Evolutionary conservation across 1,284 basidiomycete genomes (phyloP).

Genomic region (Phlebopus sp.): DNA sequence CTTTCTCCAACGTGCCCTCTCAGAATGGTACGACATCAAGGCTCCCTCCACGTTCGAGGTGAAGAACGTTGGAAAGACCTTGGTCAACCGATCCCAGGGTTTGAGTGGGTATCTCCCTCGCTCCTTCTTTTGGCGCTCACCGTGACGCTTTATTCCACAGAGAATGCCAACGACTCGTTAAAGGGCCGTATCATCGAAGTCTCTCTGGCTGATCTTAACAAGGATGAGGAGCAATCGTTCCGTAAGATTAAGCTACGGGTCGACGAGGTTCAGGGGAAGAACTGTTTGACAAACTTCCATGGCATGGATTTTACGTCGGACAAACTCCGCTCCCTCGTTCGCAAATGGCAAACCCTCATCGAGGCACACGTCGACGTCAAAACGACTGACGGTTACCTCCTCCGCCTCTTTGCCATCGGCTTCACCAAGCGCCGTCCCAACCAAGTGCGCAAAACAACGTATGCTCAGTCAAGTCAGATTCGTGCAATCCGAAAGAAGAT

Average conservation of each 20-base stretch:
- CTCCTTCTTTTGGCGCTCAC: slow-evolving; percentile 9
- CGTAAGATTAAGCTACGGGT: slow-evolving; percentile 99
- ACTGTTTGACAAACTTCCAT: slow-evolving; percentile 99
- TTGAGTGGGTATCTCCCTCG: slow-evolving; percentile 68
- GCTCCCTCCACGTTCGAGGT: slow-evolving; percentile 98
- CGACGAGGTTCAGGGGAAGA: slow-evolving; percentile 98
- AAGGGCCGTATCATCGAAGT: slow-evolving; percentile 97
- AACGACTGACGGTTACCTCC: slow-evolving; percentile 99
- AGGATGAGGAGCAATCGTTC: slow-evolving; percentile 99
- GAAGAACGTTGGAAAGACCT: slow-evolving; percentile 97
- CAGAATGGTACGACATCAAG: slow-evolving; percentile 99
- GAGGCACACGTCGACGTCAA: slow-evolving; percentile 99
- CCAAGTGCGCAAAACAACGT: slow-evolving; percentile 99
- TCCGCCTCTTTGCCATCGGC: slow-evolving; percentile 98
- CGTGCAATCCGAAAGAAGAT: slow-evolving; percentile 99
- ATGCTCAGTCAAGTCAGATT: slow-evolving; percentile 94
- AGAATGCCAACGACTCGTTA: slow-evolving; percentile 98
- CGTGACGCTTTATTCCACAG: slow-evolving; percentile 41
- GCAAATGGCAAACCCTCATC: slow-evolving; percentile 99
- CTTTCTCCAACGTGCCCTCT: slow-evolving; percentile 4
- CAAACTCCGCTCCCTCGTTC: slow-evolving; percentile 99
- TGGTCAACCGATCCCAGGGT: slow-evolving; percentile 98
- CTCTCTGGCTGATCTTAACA: slow-evolving; percentile 97
- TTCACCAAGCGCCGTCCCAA: slow-evolving; percentile 97
- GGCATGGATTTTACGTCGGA: slow-evolving; percentile 99